These are phyloP conservation scores for Mycosarcoma maydis DNA, from an alignment of 1,284 basidiomycete species.

Conservation along the genomic window DNA sequence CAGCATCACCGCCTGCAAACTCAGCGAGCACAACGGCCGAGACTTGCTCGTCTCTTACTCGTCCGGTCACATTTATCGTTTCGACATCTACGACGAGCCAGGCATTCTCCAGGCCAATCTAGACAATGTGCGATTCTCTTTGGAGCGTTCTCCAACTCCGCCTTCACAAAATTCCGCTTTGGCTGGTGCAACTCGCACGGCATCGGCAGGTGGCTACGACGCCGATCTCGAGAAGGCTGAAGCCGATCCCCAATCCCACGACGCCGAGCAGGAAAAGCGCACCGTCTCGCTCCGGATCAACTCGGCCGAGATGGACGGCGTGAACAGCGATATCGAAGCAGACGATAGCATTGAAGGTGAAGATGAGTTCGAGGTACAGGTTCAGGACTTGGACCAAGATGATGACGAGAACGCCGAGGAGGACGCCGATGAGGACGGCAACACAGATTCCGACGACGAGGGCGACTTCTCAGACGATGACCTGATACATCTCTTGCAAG, in stretches of 20 bases:
- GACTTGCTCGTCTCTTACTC: conserved; percentile 63
- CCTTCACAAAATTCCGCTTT: background rate
- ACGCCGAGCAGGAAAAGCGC: background rate
- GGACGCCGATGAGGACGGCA: conserved; percentile 2
- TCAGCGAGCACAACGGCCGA: conserved; percentile 53
- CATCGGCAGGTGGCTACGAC: no score
- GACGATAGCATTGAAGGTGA: background rate
- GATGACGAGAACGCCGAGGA: background rate
- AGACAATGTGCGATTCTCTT: conserved; percentile 12
- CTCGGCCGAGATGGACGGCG: background rate
- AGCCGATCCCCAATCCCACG: no score
- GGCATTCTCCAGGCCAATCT: conserved; percentile 32
- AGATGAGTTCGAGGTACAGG: background rate
- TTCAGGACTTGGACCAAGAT: background rate
- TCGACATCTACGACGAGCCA: conserved; percentile 59
- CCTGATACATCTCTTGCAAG: conserved; percentile 2
- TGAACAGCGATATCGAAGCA: background rate
- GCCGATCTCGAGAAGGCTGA: conserved; percentile 1
- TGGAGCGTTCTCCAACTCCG: no score
- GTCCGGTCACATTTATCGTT: conserved; percentile 58
- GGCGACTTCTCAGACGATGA: conserved; percentile 15
- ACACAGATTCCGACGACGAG: conserved; percentile 3
- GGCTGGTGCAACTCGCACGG: no score
- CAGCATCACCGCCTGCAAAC: conserved; percentile 64
- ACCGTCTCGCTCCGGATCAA: background rate